phyloP scores from a whole-genome alignment of 768 basidiomycete species.

The Mycena kentingensis region DNA sequence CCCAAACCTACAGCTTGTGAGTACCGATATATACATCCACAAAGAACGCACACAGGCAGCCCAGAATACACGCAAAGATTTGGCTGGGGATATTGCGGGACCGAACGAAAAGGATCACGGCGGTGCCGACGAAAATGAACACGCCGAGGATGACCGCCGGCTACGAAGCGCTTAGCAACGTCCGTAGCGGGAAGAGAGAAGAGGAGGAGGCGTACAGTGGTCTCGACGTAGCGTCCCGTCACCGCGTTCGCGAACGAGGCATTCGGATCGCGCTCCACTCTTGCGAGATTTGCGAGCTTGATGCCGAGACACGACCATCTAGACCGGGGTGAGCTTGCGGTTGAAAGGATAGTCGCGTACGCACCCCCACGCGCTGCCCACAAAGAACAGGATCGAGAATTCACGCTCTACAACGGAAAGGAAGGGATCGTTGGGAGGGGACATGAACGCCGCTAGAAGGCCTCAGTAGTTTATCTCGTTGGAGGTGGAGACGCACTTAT shows the following conservation, averaged over 20 bases:
- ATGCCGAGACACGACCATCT: slow-evolving; percentile 74
- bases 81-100: slow-evolving; percentile 65
- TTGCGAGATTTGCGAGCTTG: slow-evolving; percentile 58
- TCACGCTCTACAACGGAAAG: slow-evolving; percentile 70
- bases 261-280: slow-evolving; percentile 42
- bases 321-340: slow-evolving; percentile 3
- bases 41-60: slow-evolving; percentile 47
- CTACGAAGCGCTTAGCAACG: slow-evolving; percentile 30
- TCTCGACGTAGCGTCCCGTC: slow-evolving; percentile 60
- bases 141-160: slow-evolving; percentile 61
- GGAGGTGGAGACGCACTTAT: slow-evolving; percentile 43
- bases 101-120: slow-evolving; percentile 59
- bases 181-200: not conserved
- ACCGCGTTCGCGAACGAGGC: slow-evolving; percentile 43
- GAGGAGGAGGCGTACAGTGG: slow-evolving; percentile 30
- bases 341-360: slow-evolving; percentile 28
- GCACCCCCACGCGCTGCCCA: slow-evolving; percentile 59
- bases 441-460: slow-evolving; percentile 57
- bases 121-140: slow-evolving; percentile 65
- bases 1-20: slow-evolving; percentile 36
- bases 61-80: slow-evolving; percentile 55
- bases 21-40: not conserved
- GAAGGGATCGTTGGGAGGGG: slow-evolving; percentile 70
- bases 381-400: slow-evolving; percentile 51
- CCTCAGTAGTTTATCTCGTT: slow-evolving; percentile 4